These are phyloP conservation scores for Penicillium bialowiezense DNA, from an alignment of 495 filamentous ascomycete species.

Conservation along the genomic window DNA sequence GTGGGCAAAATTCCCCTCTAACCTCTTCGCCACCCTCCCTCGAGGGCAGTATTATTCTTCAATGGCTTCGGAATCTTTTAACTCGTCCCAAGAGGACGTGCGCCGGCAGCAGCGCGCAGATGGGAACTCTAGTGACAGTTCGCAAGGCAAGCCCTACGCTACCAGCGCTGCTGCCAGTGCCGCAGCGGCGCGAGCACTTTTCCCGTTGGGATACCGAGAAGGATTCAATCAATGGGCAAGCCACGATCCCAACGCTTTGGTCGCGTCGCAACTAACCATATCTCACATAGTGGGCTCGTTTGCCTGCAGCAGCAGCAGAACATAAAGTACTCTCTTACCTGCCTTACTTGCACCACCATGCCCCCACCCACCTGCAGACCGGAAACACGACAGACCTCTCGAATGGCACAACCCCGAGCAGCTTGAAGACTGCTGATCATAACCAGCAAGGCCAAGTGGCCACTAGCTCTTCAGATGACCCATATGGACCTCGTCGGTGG, in stretches of 20 bases:
- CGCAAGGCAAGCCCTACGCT: conserved; percentile 25
- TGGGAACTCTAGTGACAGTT: conserved; percentile 4
- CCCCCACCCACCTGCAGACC: conserved; percentile 68
- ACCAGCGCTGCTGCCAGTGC: conserved; percentile 41
- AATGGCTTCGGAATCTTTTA: conserved; percentile 43
- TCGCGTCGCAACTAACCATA: conserved; percentile 4
- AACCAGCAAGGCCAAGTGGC: conserved; percentile 38
- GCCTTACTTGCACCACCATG: conserved; percentile 74
- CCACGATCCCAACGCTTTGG: background rate
- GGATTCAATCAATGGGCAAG: conserved; percentile 89
- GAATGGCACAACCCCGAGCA: conserved; percentile 37
- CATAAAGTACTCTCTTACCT: conserved; percentile 85
- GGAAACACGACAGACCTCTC: conserved; percentile 47
- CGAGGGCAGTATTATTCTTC: conserved; percentile 21
- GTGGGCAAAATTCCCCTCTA: no score
- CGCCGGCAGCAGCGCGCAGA: conserved; percentile 32
- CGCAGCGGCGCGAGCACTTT: conserved; percentile 46
- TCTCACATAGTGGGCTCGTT: conserved; percentile 67
- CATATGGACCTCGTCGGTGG: conserved; percentile 83
- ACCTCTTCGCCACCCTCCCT: conserved; percentile 19
- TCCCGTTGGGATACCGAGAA: conserved; percentile 88
- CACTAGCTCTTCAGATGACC: conserved; percentile 61
- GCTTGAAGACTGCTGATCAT: conserved; percentile 37
- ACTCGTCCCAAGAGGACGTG: conserved; percentile 28
- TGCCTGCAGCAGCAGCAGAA: conserved; percentile 81